Evolutionary conservation across 345 rosid genomes (phyloP).

Genomic region (Eucalyptus brandiana): DNA sequence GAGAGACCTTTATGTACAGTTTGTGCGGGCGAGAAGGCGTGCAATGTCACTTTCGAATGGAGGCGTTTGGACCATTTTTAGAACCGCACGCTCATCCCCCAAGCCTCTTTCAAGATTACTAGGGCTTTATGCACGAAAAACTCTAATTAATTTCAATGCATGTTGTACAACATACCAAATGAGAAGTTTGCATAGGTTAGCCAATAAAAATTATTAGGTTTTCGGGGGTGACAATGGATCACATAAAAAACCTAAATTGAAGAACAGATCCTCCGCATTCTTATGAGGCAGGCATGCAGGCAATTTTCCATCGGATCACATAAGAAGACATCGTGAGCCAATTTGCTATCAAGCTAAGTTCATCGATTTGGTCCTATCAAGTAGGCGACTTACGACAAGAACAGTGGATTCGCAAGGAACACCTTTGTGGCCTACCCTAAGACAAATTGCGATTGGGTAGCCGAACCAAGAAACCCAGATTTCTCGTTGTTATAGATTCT

Average conservation of each 20-base stretch:
- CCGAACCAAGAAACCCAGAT: background rate
- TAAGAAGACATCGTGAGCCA: background rate
- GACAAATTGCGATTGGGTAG: background rate
- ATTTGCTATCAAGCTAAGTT: background rate
- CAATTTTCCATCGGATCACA: background rate
- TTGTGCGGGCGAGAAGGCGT: background rate
- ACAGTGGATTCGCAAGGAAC: background rate
- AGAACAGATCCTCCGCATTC: background rate
- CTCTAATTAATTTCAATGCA: background rate
- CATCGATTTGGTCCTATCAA: background rate
- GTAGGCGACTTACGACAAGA: background rate
- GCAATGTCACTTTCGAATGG: background rate
- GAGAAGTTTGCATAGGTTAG: background rate
- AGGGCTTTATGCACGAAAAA: background rate
- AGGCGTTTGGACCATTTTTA: background rate
- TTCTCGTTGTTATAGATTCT: background rate
- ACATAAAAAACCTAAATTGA: background rate
- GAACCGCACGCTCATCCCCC: background rate
- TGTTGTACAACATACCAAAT: background rate
- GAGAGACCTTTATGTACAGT: background rate
- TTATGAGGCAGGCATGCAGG: background rate
- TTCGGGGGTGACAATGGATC: background rate
- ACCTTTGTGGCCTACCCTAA: background rate
- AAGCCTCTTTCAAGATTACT: background rate
- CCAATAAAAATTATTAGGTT: background rate